phyloP scores from a whole-genome alignment of 2,329 filamentous ascomycete genomes.

The Knufia fluminis region DNA sequence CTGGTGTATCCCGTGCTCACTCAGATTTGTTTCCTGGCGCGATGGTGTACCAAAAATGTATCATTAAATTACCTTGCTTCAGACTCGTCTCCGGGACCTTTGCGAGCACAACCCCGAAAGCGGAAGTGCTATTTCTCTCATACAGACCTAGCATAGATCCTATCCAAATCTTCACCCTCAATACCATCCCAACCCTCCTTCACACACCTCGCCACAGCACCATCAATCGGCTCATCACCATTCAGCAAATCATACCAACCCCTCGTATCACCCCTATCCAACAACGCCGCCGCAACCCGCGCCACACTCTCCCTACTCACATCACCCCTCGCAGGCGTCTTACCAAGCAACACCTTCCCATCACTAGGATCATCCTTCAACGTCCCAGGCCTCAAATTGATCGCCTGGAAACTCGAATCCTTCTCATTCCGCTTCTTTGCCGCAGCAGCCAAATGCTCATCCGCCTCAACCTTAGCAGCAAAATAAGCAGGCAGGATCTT shows the following conservation, averaged over 20 bases:
- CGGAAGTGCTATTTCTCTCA: too few species aligned
- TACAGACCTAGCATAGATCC: slow-evolving; percentile 25
- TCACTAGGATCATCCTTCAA: slow-evolving; percentile 41
- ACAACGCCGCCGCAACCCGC: slow-evolving; percentile 39
- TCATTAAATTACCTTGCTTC: too few species aligned
- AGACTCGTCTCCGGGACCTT: too few species aligned
- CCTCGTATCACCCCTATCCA: slow-evolving; percentile 40
- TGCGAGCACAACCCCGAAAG: too few species aligned
- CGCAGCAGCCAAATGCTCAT: slow-evolving; percentile 45
- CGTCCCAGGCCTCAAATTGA: slow-evolving; percentile 43
- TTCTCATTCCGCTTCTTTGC: slow-evolving; percentile 28
- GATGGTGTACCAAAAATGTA: too few species aligned
- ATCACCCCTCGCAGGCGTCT: slow-evolving; percentile 30
- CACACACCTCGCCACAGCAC: slow-evolving; percentile 39
- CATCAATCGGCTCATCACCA: slow-evolving; percentile 39
- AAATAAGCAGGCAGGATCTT: slow-evolving; percentile 43
- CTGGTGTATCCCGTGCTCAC: too few species aligned
- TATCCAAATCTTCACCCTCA: slow-evolving; percentile 43
- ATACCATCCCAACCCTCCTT: slow-evolving; percentile 36
- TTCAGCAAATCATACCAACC: slow-evolving; percentile 48
- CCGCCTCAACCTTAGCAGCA: slow-evolving; percentile 47
- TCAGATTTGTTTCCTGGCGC: too few species aligned
- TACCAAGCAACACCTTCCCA: slow-evolving; percentile 41
- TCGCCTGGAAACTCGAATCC: slow-evolving; percentile 35
- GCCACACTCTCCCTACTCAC: slow-evolving; percentile 45